Evolutionary conservation across 306 rosid species (phyloP).

Genomic region (Prosopis cineraria): DNA sequence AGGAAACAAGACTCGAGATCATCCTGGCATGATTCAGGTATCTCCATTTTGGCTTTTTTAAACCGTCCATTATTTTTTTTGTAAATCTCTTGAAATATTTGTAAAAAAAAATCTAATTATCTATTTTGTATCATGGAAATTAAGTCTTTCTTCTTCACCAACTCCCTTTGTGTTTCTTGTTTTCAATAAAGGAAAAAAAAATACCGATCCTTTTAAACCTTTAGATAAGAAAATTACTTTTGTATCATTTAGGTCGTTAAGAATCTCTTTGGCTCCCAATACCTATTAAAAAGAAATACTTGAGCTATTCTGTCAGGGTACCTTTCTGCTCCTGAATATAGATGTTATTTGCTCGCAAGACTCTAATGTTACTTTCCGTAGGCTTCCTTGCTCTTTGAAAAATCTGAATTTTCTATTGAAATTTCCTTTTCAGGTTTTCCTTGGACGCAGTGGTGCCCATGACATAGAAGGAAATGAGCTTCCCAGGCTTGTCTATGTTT

Average conservation of each 20-base stretch:
- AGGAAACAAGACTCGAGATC: conserved; percentile 91
- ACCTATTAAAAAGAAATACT: not conserved
- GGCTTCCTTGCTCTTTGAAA: not conserved
- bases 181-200: not conserved
- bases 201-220: not conserved
- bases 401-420: conserved; percentile 12
- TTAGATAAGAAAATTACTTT: not conserved
- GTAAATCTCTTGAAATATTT: not conserved
- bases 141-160: not conserved
- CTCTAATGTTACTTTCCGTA: conserved; percentile 11
- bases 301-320: conserved; percentile 14
- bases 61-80: not conserved
- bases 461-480: conserved; percentile 87
- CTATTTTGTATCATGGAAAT: not conserved
- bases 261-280: not conserved
- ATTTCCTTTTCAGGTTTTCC: conserved; percentile 69
- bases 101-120: not conserved
- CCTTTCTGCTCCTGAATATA: not conserved
- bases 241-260: not conserved
- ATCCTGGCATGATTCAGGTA: conserved; percentile 99
- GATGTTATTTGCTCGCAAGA: not conserved
- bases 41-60: not conserved
- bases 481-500: conserved; percentile 92
- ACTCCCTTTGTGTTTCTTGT: not conserved
- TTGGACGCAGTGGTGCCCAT: conserved; percentile 82